phyloP scores from a whole-genome alignment of 225 moss, liverwort and hornwort species.

The Neckera pumila region DNA sequence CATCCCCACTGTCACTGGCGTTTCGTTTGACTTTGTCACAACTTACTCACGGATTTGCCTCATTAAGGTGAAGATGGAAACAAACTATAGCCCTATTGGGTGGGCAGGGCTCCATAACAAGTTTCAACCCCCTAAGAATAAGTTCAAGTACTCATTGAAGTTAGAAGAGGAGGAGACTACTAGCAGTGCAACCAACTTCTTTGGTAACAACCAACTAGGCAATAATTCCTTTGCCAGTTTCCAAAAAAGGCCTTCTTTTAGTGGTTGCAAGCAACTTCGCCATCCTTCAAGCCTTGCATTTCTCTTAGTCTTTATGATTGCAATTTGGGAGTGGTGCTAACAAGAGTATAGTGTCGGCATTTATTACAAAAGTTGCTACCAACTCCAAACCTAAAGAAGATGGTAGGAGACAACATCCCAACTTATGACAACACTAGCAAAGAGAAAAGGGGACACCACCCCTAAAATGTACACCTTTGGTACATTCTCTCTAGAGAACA shows the following conservation, averaged over 20 bases:
- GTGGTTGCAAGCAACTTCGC: background rate
- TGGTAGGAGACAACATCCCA: background rate
- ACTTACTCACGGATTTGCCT: slow-evolving; percentile 24
- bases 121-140: background rate
- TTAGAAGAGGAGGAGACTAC: background rate
- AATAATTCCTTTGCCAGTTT: background rate
- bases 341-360: background rate
- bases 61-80: slow-evolving; percentile 25
- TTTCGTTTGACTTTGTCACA: slow-evolving; percentile 22
- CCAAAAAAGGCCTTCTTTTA: background rate
- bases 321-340: background rate
- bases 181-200: background rate
- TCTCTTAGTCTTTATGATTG: background rate
- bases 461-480: background rate
- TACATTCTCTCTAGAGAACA: background rate
- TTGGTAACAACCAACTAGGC: background rate
- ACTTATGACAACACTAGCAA: background rate
- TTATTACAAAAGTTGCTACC: background rate
- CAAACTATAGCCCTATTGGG: slow-evolving; percentile 1
- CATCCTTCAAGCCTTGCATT: background rate
- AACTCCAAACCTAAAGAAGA: background rate
- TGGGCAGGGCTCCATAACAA: slow-evolving; percentile 12
- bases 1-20: background rate
- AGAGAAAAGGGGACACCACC: background rate
- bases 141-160: background rate